Base-by-base conservation (phyloP, 352 stramenopile genomes). In the Phytophthora tentaculata region DNA sequence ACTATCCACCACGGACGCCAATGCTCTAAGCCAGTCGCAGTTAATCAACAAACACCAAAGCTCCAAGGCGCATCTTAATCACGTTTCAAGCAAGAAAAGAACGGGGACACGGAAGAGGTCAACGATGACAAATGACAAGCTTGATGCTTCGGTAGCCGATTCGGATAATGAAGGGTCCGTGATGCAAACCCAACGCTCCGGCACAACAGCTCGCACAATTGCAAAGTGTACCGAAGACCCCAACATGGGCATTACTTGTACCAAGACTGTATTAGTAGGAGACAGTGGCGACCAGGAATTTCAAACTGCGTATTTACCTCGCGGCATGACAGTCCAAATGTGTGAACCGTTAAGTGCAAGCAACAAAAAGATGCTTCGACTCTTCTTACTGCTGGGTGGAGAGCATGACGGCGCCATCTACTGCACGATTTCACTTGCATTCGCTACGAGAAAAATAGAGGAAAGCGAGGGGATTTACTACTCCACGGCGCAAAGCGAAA, bases 391-490 rank as follows among this genome's bases (percentile, higher is more conserved):
- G 5, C 69, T 79, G 1, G 75, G 75, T 37, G 75, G 72, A 16
- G 72, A 83, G 0, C 75, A 83, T 23, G 75, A 83, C 24, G 75
- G 75, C 14, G 69, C 72, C 5, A 78, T 83, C 17, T 77, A 45
- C 55, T 83, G 52, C 35, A 56, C 50, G 1, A 17, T 74, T 6
- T 57, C 68, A 8, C 56, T 83, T 8, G 23, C 49, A 10, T 54
- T 79, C 7, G n/a, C 43, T 12, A 64, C 67, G 10, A 58, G 60
- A 5, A 29, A 74, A 51, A 57, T 83, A 2, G 44, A 64, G 3
- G 76, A 79, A 28, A 63, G 35, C 4, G 62, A 66, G 16, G 69
- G 69, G 5, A 64, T 73, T 5, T 77, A 70, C 63, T 79, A 65
- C 43, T 55, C 61, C 0, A 71, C 47, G 16, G 44, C 51, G 35